Base-by-base conservation (phyloP, 2,329 filamentous ascomycete species). In the Hymenoscyphus repandus region DNA sequence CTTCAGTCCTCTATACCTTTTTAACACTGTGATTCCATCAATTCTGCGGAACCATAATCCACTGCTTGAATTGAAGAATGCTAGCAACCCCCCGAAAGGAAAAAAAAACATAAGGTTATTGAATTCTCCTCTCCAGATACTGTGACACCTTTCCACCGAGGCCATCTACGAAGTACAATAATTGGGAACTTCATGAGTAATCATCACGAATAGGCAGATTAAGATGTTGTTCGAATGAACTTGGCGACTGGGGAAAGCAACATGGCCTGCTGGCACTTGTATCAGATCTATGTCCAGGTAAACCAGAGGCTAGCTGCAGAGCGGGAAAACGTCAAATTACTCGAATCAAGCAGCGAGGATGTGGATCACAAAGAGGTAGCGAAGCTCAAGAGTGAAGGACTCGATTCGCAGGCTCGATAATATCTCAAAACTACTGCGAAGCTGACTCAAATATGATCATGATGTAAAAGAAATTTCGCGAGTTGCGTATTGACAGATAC, bases 91-190 rank as follows among this genome's bases (percentile, higher is more conserved):
- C 6, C 75, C 67, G 12, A 67, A 71, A 40, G 71, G 70, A n/a
- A n/a, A 31, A 60, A 61, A 54, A 75, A 73, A 62, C 71, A 68
- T 62, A 76, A 84, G 40, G 79, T 93, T 46, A 79, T 93, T 61
- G 88, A 93, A 64, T 93, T 92, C 69, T 90, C 85, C 6, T 90
- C 86, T 7, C 88, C 89, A 45, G 93, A 93, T 66, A 90, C 93
- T 53, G 88, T 88, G 40, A 92, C 91, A 70, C 88, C 85, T 18
- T 90, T 90, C 69, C 83, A 88, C 63, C 84, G 83, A 18, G 83
- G 83, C 6, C 86, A 91, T 70, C 72, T 90, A 58, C 77, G 86
- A 61, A 88, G 83, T 62, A 90, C 86, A 45, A 88, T 90, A 56
- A 86, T 90, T 50, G 86, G 86, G 39, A 83, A 83, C 30, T 88